These are phyloP conservation scores for Solanum dulcamara DNA, from an alignment of 257 asterid species.

Conservation along the genomic window DNA sequence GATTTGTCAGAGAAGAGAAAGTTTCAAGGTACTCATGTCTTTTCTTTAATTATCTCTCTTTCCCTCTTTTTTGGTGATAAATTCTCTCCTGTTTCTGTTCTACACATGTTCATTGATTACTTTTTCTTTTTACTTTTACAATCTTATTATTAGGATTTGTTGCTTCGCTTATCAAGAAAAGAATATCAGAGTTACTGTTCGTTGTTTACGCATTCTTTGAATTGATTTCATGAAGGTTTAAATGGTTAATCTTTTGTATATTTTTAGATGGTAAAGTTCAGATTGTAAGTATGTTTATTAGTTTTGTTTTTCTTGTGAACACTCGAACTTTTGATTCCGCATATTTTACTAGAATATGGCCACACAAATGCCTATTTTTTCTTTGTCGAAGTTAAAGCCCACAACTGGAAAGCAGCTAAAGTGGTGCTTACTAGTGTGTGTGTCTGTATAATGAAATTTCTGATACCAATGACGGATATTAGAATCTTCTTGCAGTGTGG, in stretches of 20 bases:
- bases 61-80: neutral
- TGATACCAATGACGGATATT: neutral
- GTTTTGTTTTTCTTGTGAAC: neutral
- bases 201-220: neutral
- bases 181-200: neutral
- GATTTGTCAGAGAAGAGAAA: conserved; percentile 16
- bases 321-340: neutral
- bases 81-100: neutral
- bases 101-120: neutral
- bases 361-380: neutral
- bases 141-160: neutral
- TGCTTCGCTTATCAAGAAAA: neutral
- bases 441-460: neutral
- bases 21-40: conserved; percentile 13
- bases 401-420: neutral
- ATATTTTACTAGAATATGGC: neutral
- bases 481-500: neutral
- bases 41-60: neutral
- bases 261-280: neutral
- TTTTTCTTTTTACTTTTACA: neutral
- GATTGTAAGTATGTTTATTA: neutral
- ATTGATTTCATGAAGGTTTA: neutral
- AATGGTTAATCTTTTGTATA: neutral
- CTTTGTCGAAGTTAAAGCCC: neutral
- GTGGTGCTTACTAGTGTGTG: neutral